phyloP scores from a whole-genome alignment of 1,284 basidiomycete species.

The Apiotrichum domesticum region DNA sequence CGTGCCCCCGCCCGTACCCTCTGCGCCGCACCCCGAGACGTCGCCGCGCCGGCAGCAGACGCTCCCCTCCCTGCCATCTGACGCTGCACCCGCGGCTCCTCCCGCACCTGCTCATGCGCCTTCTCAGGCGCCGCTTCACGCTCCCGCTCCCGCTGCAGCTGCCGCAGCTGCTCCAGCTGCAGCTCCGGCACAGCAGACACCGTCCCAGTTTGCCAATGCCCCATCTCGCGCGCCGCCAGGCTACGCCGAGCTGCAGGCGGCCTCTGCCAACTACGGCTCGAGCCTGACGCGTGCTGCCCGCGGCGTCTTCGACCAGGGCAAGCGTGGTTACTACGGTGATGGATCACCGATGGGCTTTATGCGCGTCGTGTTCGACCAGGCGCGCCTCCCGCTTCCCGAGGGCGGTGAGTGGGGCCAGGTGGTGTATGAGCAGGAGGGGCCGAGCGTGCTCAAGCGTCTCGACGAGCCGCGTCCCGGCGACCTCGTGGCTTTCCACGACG shows the following conservation, averaged over 20 bases:
- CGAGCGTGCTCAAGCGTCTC: constrained; percentile 60
- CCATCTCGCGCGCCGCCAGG: constrained; percentile 19
- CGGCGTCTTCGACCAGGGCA: constrained; percentile 64
- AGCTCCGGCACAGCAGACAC: too few relatives aligned
- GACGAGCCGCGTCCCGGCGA: constrained; percentile 78
- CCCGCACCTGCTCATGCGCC: background rate
- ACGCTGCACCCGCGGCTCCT: background rate
- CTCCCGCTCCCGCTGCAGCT: background rate
- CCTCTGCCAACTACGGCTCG: constrained; percentile 68
- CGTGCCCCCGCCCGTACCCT: background rate
- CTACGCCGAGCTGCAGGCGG: constrained; percentile 58
- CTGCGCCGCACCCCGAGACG: background rate
- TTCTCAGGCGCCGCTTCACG: background rate
- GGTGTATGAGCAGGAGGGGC: constrained; percentile 65
- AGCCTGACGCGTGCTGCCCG: constrained; percentile 65
- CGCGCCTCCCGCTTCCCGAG: constrained; percentile 33
- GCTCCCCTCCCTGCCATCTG: constrained; percentile 10
- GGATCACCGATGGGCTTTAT: constrained; percentile 76
- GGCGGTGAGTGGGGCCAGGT: constrained; percentile 59
- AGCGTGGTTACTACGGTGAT: constrained; percentile 68
- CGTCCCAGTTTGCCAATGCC: background rate
- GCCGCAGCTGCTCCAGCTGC: background rate
- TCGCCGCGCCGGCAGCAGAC: constrained; percentile 24
- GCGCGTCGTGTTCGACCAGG: constrained; percentile 53
- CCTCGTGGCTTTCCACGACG: constrained; percentile 66